These are phyloP conservation scores for Malassezia sp. DNA, from an alignment of 1,284 basidiomycete genomes.

Conservation along the genomic window DNA sequence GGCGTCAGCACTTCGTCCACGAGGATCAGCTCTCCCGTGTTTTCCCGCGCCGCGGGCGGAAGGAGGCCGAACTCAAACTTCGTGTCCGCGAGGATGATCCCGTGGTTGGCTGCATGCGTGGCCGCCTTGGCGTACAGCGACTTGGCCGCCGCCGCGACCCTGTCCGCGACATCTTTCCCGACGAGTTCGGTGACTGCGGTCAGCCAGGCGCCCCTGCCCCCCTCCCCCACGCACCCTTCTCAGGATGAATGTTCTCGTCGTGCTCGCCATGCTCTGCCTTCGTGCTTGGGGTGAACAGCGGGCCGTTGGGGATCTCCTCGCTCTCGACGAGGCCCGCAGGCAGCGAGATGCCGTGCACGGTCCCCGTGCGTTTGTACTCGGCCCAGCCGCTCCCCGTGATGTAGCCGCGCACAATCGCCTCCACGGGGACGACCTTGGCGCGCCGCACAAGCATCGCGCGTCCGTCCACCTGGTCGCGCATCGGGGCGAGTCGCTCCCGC, in stretches of 20 bases:
- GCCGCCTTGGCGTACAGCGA: slow-evolving; percentile 67
- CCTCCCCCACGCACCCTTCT: no score
- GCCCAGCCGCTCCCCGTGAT: slow-evolving; percentile 93
- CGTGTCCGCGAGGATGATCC: slow-evolving; percentile 88
- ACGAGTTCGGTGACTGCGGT: slow-evolving; percentile 24
- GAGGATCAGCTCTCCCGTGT: slow-evolving; percentile 57
- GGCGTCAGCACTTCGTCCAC: slow-evolving; percentile 94
- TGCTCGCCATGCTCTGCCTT: slow-evolving; percentile 90
- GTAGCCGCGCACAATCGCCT: slow-evolving; percentile 93
- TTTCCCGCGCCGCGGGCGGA: slow-evolving; percentile 5
- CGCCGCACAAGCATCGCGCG: slow-evolving; percentile 82
- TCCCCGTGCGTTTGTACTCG: slow-evolving; percentile 79
- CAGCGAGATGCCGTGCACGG: slow-evolving; percentile 74
- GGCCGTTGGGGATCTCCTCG: slow-evolving; percentile 52
- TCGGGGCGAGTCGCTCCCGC: slow-evolving; percentile 18
- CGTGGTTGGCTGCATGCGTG: slow-evolving; percentile 62
- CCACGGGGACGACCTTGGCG: slow-evolving; percentile 82
- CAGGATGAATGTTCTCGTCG: slow-evolving; percentile 94
- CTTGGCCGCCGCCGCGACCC: slow-evolving; percentile 57
- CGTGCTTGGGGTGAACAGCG: slow-evolving; percentile 90
- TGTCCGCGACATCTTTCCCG: slow-evolving; percentile 53
- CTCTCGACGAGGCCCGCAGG: slow-evolving; percentile 73
- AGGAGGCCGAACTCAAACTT: slow-evolving; percentile 76
- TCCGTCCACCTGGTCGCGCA: slow-evolving; percentile 58
- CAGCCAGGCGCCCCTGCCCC: no score